phyloP scores from a whole-genome alignment of 2,329 filamentous ascomycete species.

The Hymenoscyphus salicellus region DNA sequence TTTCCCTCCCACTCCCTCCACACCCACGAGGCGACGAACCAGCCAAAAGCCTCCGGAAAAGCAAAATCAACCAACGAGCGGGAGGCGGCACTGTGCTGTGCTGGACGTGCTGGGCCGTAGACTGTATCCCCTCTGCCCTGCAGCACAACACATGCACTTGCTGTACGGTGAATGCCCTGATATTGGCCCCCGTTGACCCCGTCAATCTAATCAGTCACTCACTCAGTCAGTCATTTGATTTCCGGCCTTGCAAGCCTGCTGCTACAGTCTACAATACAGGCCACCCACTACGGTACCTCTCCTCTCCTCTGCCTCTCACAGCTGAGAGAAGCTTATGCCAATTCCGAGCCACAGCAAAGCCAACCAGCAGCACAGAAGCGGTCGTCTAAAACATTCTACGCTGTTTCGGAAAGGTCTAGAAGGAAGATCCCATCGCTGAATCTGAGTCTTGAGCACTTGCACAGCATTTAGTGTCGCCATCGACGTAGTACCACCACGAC shows the following conservation, averaged over 20 bases:
- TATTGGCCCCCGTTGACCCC: neutral
- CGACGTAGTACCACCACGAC: neutral
- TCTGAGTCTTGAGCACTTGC: neutral
- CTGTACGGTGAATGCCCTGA: neutral
- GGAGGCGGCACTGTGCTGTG: neutral
- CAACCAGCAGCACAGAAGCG: neutral
- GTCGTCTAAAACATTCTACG: neutral
- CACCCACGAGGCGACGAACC: neutral
- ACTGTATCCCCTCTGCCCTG: neutral
- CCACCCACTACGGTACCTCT: neutral
- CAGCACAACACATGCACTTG: neutral
- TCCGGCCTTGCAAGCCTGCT: no score
- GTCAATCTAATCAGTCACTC: no score
- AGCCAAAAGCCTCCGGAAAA: neutral
- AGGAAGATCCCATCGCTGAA: neutral
- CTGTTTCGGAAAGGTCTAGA: slow-evolving; percentile 1
- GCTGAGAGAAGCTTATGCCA: neutral
- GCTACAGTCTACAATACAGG: no score
- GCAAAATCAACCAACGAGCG: neutral
- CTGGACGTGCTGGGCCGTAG: no score
- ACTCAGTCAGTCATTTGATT: no score
- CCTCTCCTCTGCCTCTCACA: neutral
- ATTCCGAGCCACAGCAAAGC: neutral
- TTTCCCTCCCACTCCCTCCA: neutral
- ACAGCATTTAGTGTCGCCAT: neutral